These are phyloP conservation scores for Roridomyces roridus DNA, from an alignment of 768 basidiomycete genomes.

Conservation along the genomic window DNA sequence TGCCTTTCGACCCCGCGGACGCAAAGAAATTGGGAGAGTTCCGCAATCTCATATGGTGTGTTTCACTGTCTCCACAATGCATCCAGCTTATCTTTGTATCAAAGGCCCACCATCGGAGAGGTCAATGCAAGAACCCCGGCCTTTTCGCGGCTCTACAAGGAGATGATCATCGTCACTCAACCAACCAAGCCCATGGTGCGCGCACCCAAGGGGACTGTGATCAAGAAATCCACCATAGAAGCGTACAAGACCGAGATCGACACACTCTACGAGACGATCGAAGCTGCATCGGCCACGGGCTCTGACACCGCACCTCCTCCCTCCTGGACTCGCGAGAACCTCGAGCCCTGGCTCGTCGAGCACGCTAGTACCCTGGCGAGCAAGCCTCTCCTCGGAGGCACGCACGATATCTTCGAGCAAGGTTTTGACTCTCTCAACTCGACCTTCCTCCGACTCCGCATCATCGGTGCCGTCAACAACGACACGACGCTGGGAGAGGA, in stretches of 20 bases:
- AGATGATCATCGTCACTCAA: slow-evolving; percentile 53
- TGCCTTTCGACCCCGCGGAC: slow-evolving; percentile 14
- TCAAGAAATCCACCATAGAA: slow-evolving; percentile 47
- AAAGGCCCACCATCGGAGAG: slow-evolving; percentile 47
- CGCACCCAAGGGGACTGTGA: slow-evolving; percentile 54
- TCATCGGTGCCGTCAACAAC: slow-evolving; percentile 35
- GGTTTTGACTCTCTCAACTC: slow-evolving; percentile 46
- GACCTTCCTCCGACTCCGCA: slow-evolving; percentile 43
- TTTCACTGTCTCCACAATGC: too few relatives aligned
- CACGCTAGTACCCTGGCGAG: slow-evolving; percentile 26
- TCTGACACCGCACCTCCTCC: slow-evolving; percentile 17
- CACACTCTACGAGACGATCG: slow-evolving; percentile 34
- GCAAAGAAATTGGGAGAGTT: slow-evolving; percentile 26
- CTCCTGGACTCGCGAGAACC: slow-evolving; percentile 18
- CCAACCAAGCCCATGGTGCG: slow-evolving; percentile 48
- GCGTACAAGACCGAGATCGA: slow-evolving; percentile 54
- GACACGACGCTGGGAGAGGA: slow-evolving; percentile 2
- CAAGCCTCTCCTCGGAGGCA: slow-evolving; percentile 10
- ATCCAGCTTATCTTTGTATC: background rate
- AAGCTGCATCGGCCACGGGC: slow-evolving; percentile 16
- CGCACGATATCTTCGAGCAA: slow-evolving; percentile 36
- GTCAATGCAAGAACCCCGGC: slow-evolving; percentile 48
- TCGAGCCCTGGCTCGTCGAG: slow-evolving; percentile 27
- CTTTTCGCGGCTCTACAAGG: slow-evolving; percentile 54
- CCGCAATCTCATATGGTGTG: slow-evolving; percentile 47